Evolutionary conservation across 2,329 filamentous ascomycete genomes (phyloP), one percentile per base, ranked within the genome.

Genomic region (Hymenoscyphus fraxineus): DNA sequence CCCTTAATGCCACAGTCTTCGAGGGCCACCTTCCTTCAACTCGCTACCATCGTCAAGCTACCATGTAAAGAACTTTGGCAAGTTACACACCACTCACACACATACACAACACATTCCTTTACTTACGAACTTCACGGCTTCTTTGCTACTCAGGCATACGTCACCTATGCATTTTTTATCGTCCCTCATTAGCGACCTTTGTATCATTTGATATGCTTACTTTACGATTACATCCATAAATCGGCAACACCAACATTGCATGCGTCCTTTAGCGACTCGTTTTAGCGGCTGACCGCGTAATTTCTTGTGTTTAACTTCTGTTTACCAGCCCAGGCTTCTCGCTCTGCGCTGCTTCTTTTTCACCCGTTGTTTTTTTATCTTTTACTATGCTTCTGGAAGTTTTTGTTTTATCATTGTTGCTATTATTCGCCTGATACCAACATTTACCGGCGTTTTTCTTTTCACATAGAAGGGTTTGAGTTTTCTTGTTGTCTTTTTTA

Each of bases 391-490:
- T 63, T 27, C 27, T 61, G 58, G 47, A 60, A 22, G 40, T 54
- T 64, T 58, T 58, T 40, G n/a, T 19, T 64, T 40, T 55, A 9
- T 32, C 4, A 10, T 22, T 47, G 44, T 47, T 51, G 44, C 22
- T 27, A 15, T 59, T 59, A 38, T 59, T 65, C 65, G 62, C 66
- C 35, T 65, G 68, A 70, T 70, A 69, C 67, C 68, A 68, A 70
- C 67, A 70, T 69, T 70, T 63, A 35, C 65, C 57, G 66, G 66
- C 63, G 68, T 66, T 65, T 35, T 13, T n/a, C 51, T 57, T 27
- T 35, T 27, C 27, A 47, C 19, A 47, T n/a, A 47, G 41, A 19
- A 47, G 9, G 41, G 41, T n/a, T n/a, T 47, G n/a, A n/a, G 19
- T n/a, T 19, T 47, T 5, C 16, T n/a, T 51, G 19, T 51, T 51